Percentiles rank a stretch among this genome's conserved stretches.
These are phyloP conservation scores for Xylariaceae sp. DNA, from an alignment of 2,329 filamentous ascomycete genomes.

Conservation along the genomic window DNA sequence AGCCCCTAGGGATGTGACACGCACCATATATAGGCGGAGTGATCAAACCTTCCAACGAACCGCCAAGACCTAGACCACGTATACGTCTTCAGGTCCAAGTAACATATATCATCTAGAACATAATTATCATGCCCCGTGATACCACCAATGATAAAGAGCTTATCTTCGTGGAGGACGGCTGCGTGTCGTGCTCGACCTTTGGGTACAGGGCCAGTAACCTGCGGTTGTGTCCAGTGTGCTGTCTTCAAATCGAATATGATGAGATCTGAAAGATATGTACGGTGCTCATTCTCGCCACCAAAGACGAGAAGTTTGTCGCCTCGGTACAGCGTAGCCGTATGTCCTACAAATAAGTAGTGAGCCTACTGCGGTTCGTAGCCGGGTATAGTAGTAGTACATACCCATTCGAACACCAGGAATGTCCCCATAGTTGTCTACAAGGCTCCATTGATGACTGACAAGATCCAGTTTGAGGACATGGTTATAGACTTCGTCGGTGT, in stretches of 20 bases:
- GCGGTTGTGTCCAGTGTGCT: slow-evolving; percentile 92
- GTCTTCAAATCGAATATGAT: slow-evolving; percentile 96
- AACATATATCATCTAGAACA: slow-evolving; percentile 95
- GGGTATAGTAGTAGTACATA: slow-evolving; percentile 48
- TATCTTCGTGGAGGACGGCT: slow-evolving; percentile 93
- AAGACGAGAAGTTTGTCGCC: slow-evolving; percentile 96
- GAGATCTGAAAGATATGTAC: slow-evolving; percentile 92
- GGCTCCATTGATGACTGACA: slow-evolving; percentile 86
- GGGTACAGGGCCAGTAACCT: slow-evolving; percentile 82
- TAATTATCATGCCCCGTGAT: slow-evolving; percentile 92
- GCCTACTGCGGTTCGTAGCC: neutral
- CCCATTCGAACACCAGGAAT: slow-evolving; percentile 98
- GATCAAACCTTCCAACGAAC: slow-evolving; percentile 93
- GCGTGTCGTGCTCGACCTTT: slow-evolving; percentile 92
- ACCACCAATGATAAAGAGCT: slow-evolving; percentile 94
- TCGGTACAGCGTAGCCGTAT: slow-evolving; percentile 93
- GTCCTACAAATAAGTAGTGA: slow-evolving; percentile 61
- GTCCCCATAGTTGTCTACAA: slow-evolving; percentile 98
- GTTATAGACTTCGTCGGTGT: slow-evolving; percentile 98
- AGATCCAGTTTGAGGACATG: slow-evolving; percentile 92
- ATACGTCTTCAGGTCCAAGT: slow-evolving; percentile 94
- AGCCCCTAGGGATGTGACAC: slow-evolving; percentile 10
- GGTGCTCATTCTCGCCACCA: slow-evolving; percentile 96
- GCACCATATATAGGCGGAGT: slow-evolving; percentile 88
- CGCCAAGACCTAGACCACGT: slow-evolving; percentile 97